Conservation (phyloP, 1,284 basidiomycete species). For the Moniliella sp. region DNA sequence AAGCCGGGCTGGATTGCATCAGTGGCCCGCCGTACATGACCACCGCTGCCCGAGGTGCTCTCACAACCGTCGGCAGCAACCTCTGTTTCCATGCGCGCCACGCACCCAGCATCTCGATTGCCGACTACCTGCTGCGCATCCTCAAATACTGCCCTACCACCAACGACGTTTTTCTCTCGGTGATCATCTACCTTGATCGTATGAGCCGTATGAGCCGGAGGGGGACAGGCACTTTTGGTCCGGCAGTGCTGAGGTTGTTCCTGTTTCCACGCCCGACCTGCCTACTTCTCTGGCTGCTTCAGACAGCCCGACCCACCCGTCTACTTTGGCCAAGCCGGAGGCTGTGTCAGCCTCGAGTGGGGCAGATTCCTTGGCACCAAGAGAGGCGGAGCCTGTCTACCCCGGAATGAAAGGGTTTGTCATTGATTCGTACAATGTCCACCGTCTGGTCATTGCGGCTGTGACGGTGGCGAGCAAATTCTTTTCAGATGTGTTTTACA, state of each 20-base stretch:
- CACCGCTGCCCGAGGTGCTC: conserved; percentile 54
- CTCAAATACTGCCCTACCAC: conserved; percentile 95
- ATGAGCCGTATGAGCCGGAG: conserved; percentile 48
- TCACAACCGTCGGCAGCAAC: conserved; percentile 56
- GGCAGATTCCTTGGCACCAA: too few species aligned
- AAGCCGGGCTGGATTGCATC: too few species aligned
- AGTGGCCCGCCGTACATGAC: too few species aligned
- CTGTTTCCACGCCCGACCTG: too few species aligned
- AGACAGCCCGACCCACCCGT: too few species aligned
- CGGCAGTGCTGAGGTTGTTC: too few species aligned
- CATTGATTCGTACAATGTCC: conserved; percentile 90
- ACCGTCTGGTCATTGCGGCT: conserved; percentile 82
- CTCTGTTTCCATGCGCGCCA: conserved; percentile 88
- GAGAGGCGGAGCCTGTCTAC: too few species aligned
- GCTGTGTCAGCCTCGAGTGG: too few species aligned
- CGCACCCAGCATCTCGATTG: conserved; percentile 77
- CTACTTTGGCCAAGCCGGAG: too few species aligned
- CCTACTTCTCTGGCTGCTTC: too few species aligned
- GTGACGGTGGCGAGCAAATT: conserved; percentile 96
- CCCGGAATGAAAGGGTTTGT: conserved; percentile 48
- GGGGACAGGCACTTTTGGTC: too few species aligned
- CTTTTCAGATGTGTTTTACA: conserved; percentile 95
- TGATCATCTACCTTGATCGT: conserved; percentile 88
- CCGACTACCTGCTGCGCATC: conserved; percentile 78
- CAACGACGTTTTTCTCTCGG: conserved; percentile 81